Evolutionary conservation across 2,329 filamentous ascomycete genomes (phyloP).

Genomic region (Fusarium haematococcum): DNA sequence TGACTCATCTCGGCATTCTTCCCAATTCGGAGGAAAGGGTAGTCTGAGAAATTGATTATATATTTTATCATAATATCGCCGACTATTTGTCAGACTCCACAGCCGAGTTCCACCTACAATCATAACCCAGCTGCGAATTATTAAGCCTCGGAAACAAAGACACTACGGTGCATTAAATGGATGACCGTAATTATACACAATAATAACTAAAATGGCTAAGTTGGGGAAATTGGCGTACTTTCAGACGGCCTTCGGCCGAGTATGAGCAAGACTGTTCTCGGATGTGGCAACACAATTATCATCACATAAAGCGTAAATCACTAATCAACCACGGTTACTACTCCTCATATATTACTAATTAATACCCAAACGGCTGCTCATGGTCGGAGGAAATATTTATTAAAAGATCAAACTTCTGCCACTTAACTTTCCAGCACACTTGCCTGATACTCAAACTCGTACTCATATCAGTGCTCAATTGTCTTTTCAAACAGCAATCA

Average conservation of each 20-base stretch:
- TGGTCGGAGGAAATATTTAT: neutral
- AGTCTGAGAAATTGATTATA: neutral
- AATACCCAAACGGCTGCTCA: neutral
- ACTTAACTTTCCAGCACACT: neutral
- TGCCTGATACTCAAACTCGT: neutral
- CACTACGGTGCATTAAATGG: rapidly evolving
- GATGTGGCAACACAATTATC: neutral
- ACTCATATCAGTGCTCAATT: neutral
- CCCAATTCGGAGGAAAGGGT: neutral
- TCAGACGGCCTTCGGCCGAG: neutral
- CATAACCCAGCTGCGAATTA: neutral
- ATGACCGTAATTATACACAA: neutral
- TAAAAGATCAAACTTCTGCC: neutral
- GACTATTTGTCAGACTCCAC: neutral
- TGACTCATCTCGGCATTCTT: neutral
- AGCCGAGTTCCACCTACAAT: neutral
- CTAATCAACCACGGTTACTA: neutral
- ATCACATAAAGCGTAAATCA: neutral
- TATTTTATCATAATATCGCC: neutral
- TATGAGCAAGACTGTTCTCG: neutral
- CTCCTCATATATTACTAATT: neutral
- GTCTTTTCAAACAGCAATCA: neutral
- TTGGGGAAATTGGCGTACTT: rapidly evolving
- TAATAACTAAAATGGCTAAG: neutral
- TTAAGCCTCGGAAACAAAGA: neutral